Evolutionary conservation across 345 rosid species (phyloP), one percentile per base, ranked within the genome.

Genomic region (Ailanthus altissimus): DNA sequence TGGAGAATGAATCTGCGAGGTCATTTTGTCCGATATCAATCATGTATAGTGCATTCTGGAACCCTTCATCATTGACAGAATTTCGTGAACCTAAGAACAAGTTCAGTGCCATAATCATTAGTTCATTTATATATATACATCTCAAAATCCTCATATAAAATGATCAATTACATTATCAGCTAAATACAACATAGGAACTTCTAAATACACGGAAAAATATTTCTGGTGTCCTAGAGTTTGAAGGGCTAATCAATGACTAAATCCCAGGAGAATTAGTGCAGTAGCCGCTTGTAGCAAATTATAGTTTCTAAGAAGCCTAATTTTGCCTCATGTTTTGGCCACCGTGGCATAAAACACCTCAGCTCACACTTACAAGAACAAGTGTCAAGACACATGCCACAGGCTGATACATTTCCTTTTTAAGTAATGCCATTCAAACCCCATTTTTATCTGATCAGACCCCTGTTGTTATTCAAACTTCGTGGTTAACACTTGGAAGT

Each of bases 21-120:
- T 94, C 97, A 62, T 94, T 92, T 59, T 94, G 97, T 0, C 98
- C 98, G 11, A 94, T 92, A 75, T 94, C 98, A 60, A 92, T 86
- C 84, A 90, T 88, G 88, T 90, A 92, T 72, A 94, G 89, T 0
- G 98, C 98, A 61, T 85, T 84, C 67, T 57, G 73, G 74, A 94
- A 92, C 20, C 92, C 94, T 49, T 75, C 85, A 20, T 78, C 85
- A 6, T 67, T 82, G 65, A 94, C 71, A 67, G 83, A 72, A 70
- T 74, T 70, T 49, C 73, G n/a, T 15, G 86, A 83, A 79, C 91
- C 91, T 89, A 62, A 82, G 47, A 61, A 26, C 14, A 76, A 26
- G 78, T 42, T 62, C 59, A 23, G 51, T 32, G 38, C 13, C 13
- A 6, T 2, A 18, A 42, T 46, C 2, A 20, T 64, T 54, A 36